Evolutionary conservation across 768 basidiomycete genomes (phyloP), one percentile per base, ranked within the genome.

Genomic region (Pleurotus tuoliensis): DNA sequence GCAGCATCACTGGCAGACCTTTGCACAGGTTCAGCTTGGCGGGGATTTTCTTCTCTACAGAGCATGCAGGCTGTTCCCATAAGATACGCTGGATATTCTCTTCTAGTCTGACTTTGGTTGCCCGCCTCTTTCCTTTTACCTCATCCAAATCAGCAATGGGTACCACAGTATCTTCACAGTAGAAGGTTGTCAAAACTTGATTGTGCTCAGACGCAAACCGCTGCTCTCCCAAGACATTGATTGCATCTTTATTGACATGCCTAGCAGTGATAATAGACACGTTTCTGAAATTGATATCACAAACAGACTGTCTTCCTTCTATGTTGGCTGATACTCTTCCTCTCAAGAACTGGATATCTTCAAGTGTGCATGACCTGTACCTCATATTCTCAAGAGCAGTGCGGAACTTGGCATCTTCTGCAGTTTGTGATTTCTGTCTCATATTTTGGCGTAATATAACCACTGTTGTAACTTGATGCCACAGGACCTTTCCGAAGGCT

Each of bases 1-100:
- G 50, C 11, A 73, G 66, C 56, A 71, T 69, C 1, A 73, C 60
- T 16, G 75, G 75, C 51, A 71, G 59, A 4, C 70, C 71, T n/a
- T 67, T 24, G 57, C 69, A 71, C 18, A 71, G 44, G 6, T 60
- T 52, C 3, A 77, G 55, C 37, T 67, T 65, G 16, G 65, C 68
- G 13, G 70, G 64, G 25, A 68, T 59, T 48, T 62, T 52, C 22
- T 70, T 39, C 20, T 43, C 41, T n/a, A 20, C 20, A 20, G 41
- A 43, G 41, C 41, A 43, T n/a, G 41, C n/a, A n/a, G 41, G 41
- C 20, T 43, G 41, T 43, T 43, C 41, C 41, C 41, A 43, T 4
- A 43, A 20, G 5, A 43, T 43, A n/a, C 20, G 5, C 41, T 43
- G 41, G 20, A 43, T 8, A 7, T 43, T n/a, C 20, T 43, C 41